A percentile compares a stretch with the other conserved stretches of the same genome.
These are phyloP conservation scores for Pleoardoris graminearum DNA, from an alignment of 2,329 filamentous ascomycete genomes.

Conservation along the genomic window DNA sequence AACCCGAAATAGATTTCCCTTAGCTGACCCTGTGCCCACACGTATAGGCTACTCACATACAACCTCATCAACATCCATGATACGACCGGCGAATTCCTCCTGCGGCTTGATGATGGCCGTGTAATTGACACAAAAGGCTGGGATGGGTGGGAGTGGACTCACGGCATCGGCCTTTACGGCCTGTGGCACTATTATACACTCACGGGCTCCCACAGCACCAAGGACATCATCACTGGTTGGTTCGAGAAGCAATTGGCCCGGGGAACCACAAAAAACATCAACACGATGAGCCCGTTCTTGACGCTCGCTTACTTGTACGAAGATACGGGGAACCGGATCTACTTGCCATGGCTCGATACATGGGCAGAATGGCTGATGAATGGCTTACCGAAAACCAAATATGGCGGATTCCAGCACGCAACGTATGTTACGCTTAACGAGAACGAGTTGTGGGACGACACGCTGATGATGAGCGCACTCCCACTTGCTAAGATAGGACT, in stretches of 20 bases:
- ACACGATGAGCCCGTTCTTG: slow-evolving; percentile 79
- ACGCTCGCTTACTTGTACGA: slow-evolving; percentile 80
- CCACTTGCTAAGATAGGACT: slow-evolving; percentile 79
- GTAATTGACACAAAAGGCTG: slow-evolving; percentile 84
- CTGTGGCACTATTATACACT: slow-evolving; percentile 81
- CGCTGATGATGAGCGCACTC: slow-evolving; percentile 84
- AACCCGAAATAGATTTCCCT: too few relatives aligned
- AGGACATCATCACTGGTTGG: slow-evolving; percentile 73
- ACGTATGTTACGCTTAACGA: slow-evolving; percentile 73
- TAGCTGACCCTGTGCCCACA: too few relatives aligned
- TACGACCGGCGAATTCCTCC: slow-evolving; percentile 71
- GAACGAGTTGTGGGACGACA: slow-evolving; percentile 82
- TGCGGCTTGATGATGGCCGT: slow-evolving; percentile 70
- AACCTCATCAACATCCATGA: slow-evolving; percentile 80
- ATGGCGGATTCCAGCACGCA: slow-evolving; percentile 74
- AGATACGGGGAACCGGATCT: slow-evolving; percentile 67
- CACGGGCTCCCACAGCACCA: slow-evolving; percentile 63
- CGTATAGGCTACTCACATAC: slow-evolving; percentile 70
- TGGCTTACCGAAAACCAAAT: slow-evolving; percentile 71
- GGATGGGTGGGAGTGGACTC: slow-evolving; percentile 83
- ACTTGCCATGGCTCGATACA: slow-evolving; percentile 75
- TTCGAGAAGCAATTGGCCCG: slow-evolving; percentile 69
- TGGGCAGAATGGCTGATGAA: slow-evolving; percentile 86
- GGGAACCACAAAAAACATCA: slow-evolving; percentile 83
- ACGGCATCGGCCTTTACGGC: slow-evolving; percentile 78